These are phyloP conservation scores for Penicillium sclerotigenum DNA, from an alignment of 2,329 filamentous ascomycete species.

Conservation along the genomic window DNA sequence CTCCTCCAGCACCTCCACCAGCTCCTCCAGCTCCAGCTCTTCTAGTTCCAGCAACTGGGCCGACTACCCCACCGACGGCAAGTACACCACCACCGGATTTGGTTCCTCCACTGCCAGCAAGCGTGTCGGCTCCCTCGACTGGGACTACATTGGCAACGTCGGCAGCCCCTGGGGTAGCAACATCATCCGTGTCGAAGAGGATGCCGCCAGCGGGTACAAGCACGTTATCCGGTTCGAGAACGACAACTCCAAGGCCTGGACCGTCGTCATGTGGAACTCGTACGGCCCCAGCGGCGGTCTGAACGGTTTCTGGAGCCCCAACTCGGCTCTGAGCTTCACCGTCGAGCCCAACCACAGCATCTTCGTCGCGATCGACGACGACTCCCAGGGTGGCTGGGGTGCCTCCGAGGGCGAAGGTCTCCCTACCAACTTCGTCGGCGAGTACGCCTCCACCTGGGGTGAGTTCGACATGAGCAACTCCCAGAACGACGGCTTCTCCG, in stretches of 20 bases:
- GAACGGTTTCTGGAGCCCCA: slow-evolving; percentile 35
- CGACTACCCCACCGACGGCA: slow-evolving; percentile 17
- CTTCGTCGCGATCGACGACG: slow-evolving; percentile 39
- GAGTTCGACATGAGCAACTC: slow-evolving; percentile 39
- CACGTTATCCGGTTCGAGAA: slow-evolving; percentile 37
- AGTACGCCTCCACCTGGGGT: slow-evolving; percentile 41
- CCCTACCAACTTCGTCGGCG: slow-evolving; percentile 29
- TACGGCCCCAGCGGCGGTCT: slow-evolving; percentile 32
- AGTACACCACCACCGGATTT: slow-evolving; percentile 32
- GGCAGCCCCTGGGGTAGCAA: slow-evolving; percentile 42
- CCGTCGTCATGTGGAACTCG: slow-evolving; percentile 43
- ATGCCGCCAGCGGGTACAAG: slow-evolving; percentile 34
- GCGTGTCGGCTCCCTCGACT: slow-evolving; percentile 17
- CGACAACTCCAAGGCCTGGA: slow-evolving; percentile 32
- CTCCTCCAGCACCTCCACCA: slow-evolving; percentile 8
- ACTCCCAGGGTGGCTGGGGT: slow-evolving; percentile 39
- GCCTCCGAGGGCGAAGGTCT: slow-evolving; percentile 28
- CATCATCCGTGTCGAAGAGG: slow-evolving; percentile 37
- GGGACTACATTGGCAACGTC: slow-evolving; percentile 35
- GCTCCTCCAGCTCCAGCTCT: slow-evolving; percentile 12
- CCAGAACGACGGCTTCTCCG: slow-evolving; percentile 33
- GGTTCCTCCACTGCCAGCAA: slow-evolving; percentile 26
- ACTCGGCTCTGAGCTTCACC: slow-evolving; percentile 34
- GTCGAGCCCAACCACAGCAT: slow-evolving; percentile 31
- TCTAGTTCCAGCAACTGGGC: slow-evolving; percentile 23